Evolutionary conservation across 257 asterid species (phyloP), one percentile per base, ranked within the genome.

Genomic region (Solanum acaule): DNA sequence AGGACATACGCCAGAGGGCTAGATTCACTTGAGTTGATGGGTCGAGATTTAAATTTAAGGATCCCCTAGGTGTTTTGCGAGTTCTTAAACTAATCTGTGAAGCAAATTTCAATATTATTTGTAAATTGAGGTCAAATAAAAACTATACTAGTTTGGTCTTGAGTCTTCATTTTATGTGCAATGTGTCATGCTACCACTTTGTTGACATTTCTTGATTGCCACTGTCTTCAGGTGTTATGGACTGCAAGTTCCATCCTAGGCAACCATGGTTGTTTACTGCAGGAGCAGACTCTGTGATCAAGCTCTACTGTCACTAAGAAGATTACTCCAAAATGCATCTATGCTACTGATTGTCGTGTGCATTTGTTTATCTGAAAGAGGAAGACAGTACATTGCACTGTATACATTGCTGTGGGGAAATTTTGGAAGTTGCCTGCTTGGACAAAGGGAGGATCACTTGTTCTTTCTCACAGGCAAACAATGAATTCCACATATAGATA

Each of bases 201-300:
- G 71, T 56, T 88, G 34, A 84, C 86, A 63, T 29, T 59, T 75
- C 78, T 25, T 68, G 79, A 52, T 86, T 77, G 85, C 49, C 35
- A 15, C 25, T 88, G 44, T 88, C 71, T 93, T 89, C 94, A 97
- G 99, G 99, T 88, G 95, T 97, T 83, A 67, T 97, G 93, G 98
- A 96, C 90, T 96, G 98, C 83, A 95, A 94, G 90, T 97, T 97
- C 94, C 99, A 97, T 85, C 99, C 99, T 3, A 94, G 95, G 92
- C 98, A 97, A 91, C 98, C 99, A 8, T 96, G 98, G 98, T 86
- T 97, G 90, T 97, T 97, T 89, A 97, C 98, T 65, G 97, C 98
- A 0, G 99, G 98, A 34, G 93, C 96, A 1, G 99, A 97, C 92
- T 96, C 98, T 9, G 52, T 94, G 90, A 94, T 97, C 90, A 96